Evolutionary conservation across 1,284 basidiomycete species (phyloP), one percentile per base, ranked within the genome.

Genomic region (Ganoderma lingzhi): DNA sequence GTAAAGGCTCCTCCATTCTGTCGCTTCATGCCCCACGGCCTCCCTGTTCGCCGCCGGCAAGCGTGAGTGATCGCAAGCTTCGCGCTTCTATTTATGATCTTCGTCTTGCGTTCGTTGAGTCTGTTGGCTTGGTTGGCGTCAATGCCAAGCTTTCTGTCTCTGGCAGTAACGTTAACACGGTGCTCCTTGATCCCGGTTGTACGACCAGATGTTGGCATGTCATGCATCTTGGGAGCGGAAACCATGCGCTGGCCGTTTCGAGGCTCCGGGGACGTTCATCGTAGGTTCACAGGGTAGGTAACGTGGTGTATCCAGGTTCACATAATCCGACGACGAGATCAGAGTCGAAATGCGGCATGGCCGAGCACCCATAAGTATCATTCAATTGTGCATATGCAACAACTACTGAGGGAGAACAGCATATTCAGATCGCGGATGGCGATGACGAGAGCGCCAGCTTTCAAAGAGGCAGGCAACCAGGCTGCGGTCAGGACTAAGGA

Each of bases 401-500:
- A 23, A 61, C 23, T 23, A 61, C 10, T 23, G n/a, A 61, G 6
- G 6, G 59, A 10, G 59, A 39, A 61, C n/a, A 61, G 59, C 39
- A 61, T 44, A 44, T 12, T 37, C 17, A 39, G 23, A 39, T 61
- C 39, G n/a, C 59, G 59, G 23, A 39, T 61, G 23, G n/a, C 59
- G 39, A 42, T 5, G 17, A 61, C 59, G 23, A 44, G 23, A 8
- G 23, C 23, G 59, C 37, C 39, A 41, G 39, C n/a, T 42, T 41
- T 61, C 39, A 28, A 42, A 61, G 59, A 61, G 59, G 59, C 59
- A 28, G 37, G 35, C 23, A 41, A 37, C 58, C 35, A n/a, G 55
- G 66, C 62, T 44, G 62, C 62, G 62, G 62, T 60, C 62, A 30
- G 37, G 23, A 62, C n/a, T 64, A 69, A 56, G 62, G 69, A 70